These are phyloP conservation scores for Teunomyces aglyptinius DNA, from an alignment of 805 yeast species.

Conservation along the genomic window DNA sequence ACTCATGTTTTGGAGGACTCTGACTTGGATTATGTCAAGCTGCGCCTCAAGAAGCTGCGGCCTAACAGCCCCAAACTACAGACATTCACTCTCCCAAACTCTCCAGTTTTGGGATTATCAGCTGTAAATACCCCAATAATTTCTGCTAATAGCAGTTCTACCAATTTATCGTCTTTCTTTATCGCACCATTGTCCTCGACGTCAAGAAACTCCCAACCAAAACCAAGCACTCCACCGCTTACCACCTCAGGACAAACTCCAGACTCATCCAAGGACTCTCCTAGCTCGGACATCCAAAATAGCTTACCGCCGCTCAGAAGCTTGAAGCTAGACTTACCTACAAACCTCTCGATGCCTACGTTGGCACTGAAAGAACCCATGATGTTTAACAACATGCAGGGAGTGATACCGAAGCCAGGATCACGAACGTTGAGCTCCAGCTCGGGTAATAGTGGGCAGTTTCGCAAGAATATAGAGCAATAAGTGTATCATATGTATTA, in stretches of 20 bases:
- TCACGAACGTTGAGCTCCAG: slow-evolving; percentile 14
- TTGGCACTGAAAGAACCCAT: slow-evolving; percentile 6
- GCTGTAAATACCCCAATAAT: slow-evolving; percentile 40
- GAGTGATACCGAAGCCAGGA: slow-evolving; percentile 1
- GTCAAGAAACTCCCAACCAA: not conserved
- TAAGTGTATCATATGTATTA: slow-evolving; percentile 5
- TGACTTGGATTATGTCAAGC: slow-evolving; percentile 47
- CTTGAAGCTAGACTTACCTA: slow-evolving; percentile 50
- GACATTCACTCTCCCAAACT: slow-evolving; percentile 42
- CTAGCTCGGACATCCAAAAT: slow-evolving; percentile 11
- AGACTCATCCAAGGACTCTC: slow-evolving; percentile 11
- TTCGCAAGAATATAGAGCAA: slow-evolving; percentile 14
- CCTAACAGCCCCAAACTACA: slow-evolving; percentile 46
- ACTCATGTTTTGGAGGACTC: slow-evolving; percentile 37
- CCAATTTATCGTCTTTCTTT: slow-evolving; percentile 36
- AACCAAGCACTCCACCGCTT: slow-evolving; percentile 9
- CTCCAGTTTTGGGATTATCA: slow-evolving; percentile 42
- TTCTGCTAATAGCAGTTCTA: slow-evolving; percentile 40
- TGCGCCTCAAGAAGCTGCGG: slow-evolving; percentile 45
- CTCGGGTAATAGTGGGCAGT: slow-evolving; percentile 21
- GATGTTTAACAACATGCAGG: slow-evolving; percentile 6
- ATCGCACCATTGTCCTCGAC: slow-evolving; percentile 24
- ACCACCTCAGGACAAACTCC: not conserved
- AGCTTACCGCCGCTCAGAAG: slow-evolving; percentile 50
- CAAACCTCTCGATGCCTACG: slow-evolving; percentile 31